Evolutionary conservation across 2,329 filamentous ascomycete species (phyloP), one percentile per base, ranked within the genome.

Genomic region (Alternaria gaisen): DNA sequence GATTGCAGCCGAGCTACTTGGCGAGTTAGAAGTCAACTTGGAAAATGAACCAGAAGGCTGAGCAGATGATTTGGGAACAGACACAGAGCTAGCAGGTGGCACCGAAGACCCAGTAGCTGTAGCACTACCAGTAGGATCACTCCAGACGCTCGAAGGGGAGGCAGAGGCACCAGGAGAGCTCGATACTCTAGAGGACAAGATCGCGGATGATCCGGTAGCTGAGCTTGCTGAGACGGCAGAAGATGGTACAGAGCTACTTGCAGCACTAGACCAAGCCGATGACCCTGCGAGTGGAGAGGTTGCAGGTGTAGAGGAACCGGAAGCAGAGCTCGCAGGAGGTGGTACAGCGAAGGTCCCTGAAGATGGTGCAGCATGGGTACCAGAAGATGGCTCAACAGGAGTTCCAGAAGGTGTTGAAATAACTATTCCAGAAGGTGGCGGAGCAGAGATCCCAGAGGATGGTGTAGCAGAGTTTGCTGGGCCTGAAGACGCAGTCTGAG

Each of bases 1-100:
- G 20, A 40, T 40, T 46, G 47, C 22, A 30, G 24, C 41, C 4
- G 41, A 58, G 26, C 48, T 58, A n/a, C 41, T 28, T 48, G 43
- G 24, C 42, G 43, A 32, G 16, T 11, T 59, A 16, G 41, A 53
- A 16, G 22, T 32, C 16, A 32, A 20, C 14, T 14, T 30, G 20
- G 46, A 36, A 34, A 28, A 24, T 11, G 46, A 50, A 24, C 32
- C 20, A 36, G 46, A 47, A 34, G 50, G 50, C 22, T 26, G 11
- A 16, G 47, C 41, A 5, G 44, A 16, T 41, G 40, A 51, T 20
- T 4, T 11, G 7, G 41, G 30, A 10, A n/a, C 9, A 24, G 6
- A 8, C 9, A 22, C 24, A 46, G 56, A 53, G 22, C 20, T 53
- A 24, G 5, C 22, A 20, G 28, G n/a, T 48, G 42, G n/a, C 12